Evolutionary conservation across 148 eudicot genomes (phyloP).

Genomic region (Dysphania ambrosioides): DNA sequence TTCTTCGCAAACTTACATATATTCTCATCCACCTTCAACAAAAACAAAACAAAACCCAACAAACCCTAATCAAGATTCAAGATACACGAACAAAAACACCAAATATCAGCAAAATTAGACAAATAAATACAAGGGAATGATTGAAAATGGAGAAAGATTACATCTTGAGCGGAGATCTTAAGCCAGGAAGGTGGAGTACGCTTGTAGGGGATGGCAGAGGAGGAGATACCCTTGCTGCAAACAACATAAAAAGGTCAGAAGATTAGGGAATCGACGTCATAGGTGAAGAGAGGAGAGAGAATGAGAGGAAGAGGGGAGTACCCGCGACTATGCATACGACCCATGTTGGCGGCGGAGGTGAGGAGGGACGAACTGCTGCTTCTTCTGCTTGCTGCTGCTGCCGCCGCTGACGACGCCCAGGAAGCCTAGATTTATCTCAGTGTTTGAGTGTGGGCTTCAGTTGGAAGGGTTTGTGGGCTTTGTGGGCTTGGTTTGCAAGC

Average conservation of each 20-base stretch:
- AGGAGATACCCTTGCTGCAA: constrained; percentile 30
- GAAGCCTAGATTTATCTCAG: too few species aligned
- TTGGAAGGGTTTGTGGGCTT: too few species aligned
- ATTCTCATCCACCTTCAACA: constrained; percentile 29
- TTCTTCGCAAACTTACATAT: constrained; percentile 39
- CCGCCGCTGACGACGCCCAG: not conserved
- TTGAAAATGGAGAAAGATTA: too few species aligned
- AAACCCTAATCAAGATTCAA: too few species aligned
- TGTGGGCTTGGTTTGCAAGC: too few species aligned
- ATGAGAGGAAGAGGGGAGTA: not conserved
- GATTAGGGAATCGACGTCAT: not conserved
- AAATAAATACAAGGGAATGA: too few species aligned
- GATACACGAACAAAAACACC: too few species aligned
- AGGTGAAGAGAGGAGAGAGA: not conserved
- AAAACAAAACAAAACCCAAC: too few species aligned
- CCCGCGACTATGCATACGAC: constrained; percentile 34
- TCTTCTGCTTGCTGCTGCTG: not conserved
- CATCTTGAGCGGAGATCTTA: constrained; percentile 31
- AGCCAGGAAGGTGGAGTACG: constrained; percentile 26
- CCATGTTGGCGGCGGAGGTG: constrained; percentile 18
- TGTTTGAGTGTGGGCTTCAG: too few species aligned
- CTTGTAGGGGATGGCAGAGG: constrained; percentile 31
- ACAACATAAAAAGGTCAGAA: not conserved
- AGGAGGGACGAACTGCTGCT: not conserved
- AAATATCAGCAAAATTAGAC: too few species aligned